phyloP scores from a whole-genome alignment of 2,329 filamentous ascomycete species.

The Aspergillus brunneoviolaceus region DNA sequence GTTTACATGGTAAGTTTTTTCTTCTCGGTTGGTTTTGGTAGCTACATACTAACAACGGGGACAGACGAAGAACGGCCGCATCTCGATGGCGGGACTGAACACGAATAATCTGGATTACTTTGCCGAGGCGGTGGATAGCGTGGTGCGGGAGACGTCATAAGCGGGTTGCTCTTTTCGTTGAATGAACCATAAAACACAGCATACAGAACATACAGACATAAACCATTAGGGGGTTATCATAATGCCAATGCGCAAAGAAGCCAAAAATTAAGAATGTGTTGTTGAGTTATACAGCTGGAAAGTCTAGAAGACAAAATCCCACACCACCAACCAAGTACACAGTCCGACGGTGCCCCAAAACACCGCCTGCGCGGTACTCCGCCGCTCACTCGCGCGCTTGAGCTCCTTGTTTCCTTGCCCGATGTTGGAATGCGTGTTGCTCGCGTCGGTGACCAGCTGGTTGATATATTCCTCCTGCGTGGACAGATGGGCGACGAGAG shows the following conservation, averaged over 20 bases:
- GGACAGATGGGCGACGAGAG: slow-evolving; percentile 80
- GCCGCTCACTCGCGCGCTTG: slow-evolving; percentile 72
- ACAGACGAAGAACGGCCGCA: slow-evolving; percentile 89
- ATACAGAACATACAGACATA: neutral
- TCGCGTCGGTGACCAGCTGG: slow-evolving; percentile 80
- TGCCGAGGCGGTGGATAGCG: slow-evolving; percentile 81
- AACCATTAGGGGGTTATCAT: neutral
- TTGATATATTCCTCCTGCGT: slow-evolving; percentile 87
- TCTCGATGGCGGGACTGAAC: slow-evolving; percentile 98
- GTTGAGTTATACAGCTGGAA: neutral
- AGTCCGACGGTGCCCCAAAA: slow-evolving; percentile 78
- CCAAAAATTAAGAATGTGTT: neutral
- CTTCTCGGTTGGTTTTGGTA: neutral
- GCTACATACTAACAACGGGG: slow-evolving; percentile 3
- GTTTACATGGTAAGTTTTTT: slow-evolving; percentile 47
- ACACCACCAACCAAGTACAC: slow-evolving; percentile 71
- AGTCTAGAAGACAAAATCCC: slow-evolving; percentile 65
- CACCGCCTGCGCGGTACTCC: slow-evolving; percentile 72
- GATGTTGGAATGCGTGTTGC: slow-evolving; percentile 80
- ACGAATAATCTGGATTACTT: slow-evolving; percentile 90
- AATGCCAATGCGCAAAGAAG: neutral
- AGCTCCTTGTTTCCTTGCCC: slow-evolving; percentile 87
- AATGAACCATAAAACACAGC: no score
- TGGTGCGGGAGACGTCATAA: slow-evolving; percentile 56
- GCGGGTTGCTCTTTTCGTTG: neutral